Evolutionary conservation across 2,329 filamentous ascomycete genomes (phyloP).

Genomic region (Metarhizium brunneum): DNA sequence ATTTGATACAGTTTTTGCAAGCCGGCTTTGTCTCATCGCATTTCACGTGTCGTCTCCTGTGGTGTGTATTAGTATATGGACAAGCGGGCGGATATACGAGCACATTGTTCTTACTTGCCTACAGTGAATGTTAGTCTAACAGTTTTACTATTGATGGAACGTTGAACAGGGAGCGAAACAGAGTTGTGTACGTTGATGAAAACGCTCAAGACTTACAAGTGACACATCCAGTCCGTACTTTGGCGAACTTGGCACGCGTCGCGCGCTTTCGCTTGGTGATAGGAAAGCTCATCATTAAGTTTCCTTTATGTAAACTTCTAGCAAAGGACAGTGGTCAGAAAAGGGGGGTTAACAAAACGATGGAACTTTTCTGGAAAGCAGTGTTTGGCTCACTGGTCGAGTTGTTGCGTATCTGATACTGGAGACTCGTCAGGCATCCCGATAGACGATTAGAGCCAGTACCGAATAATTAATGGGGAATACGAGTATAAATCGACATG

Average conservation of each 20-base stretch:
- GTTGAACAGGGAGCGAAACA: neutral
- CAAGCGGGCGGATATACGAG: neutral
- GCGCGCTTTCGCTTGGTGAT: conserved; percentile 7
- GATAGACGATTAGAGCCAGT: neutral
- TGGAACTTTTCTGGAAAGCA: no score
- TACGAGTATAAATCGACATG: neutral
- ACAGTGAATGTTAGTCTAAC: neutral
- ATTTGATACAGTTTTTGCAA: conserved; percentile 25
- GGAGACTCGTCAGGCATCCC: conserved; percentile 1
- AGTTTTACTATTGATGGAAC: neutral
- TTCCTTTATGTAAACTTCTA: conserved; percentile 2
- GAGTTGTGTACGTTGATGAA: neutral
- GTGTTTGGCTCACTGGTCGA: neutral
- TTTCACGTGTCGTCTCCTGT: conserved; percentile 24
- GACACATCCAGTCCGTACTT: conserved; percentile 22
- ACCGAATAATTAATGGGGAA: neutral
- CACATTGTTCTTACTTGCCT: conserved; percentile 5
- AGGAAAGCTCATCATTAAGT: conserved; percentile 10
- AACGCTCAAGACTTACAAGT: conserved; percentile 18
- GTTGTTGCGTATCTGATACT: neutral
- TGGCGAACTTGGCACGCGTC: conserved; percentile 19
- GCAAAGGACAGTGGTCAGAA: neutral
- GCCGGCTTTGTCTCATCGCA: conserved; percentile 26
- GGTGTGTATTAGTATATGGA: conserved; percentile 1
- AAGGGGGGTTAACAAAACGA: neutral